phyloP scores from a whole-genome alignment of 108 stramenopile species.

The Discostella stelligeroides region DNA sequence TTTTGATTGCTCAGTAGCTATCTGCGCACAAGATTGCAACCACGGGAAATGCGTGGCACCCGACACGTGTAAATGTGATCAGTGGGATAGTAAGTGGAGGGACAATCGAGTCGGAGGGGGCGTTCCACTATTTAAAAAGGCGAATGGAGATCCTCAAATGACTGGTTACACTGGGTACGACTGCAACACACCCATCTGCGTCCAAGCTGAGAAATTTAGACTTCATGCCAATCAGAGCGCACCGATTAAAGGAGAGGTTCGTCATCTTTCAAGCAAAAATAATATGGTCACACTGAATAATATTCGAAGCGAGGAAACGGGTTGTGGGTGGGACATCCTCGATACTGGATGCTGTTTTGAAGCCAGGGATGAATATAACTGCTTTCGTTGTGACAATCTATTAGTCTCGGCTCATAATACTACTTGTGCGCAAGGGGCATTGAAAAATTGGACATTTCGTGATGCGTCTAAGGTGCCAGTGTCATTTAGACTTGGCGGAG shows the following conservation, averaged over 20 bases:
- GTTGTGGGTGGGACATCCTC: conserved; percentile 77
- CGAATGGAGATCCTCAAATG: conserved; percentile 74
- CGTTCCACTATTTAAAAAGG: conserved; percentile 72
- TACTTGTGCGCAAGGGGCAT: conserved; percentile 29
- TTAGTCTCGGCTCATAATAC: conserved; percentile 29
- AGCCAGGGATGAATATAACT: conserved; percentile 13
- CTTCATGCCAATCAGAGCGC: conserved; percentile 50
- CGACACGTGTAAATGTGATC: conserved; percentile 71
- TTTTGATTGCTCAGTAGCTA: conserved; percentile 69
- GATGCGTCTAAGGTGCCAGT: conserved; percentile 24
- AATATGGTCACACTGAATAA: conserved; percentile 57
- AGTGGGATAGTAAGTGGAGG: conserved; percentile 64
- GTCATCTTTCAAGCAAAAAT: conserved; percentile 18
- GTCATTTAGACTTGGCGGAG: conserved; percentile 32
- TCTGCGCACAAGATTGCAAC: conserved; percentile 73
- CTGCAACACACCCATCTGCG: conserved; percentile 76
- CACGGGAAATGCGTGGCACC: conserved; percentile 85
- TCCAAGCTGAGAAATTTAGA: conserved; percentile 70
- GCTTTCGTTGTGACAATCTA: conserved; percentile 42
- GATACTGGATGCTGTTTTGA: conserved; percentile 79
- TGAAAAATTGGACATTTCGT: conserved; percentile 25
- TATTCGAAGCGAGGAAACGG: conserved; percentile 70
- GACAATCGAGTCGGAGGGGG: conserved; percentile 71
- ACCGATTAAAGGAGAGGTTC: not conserved
- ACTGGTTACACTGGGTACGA: conserved; percentile 93